Conservation (phyloP, 2,329 filamentous ascomycete genomes). For the Exserohilum turcica region DNA sequence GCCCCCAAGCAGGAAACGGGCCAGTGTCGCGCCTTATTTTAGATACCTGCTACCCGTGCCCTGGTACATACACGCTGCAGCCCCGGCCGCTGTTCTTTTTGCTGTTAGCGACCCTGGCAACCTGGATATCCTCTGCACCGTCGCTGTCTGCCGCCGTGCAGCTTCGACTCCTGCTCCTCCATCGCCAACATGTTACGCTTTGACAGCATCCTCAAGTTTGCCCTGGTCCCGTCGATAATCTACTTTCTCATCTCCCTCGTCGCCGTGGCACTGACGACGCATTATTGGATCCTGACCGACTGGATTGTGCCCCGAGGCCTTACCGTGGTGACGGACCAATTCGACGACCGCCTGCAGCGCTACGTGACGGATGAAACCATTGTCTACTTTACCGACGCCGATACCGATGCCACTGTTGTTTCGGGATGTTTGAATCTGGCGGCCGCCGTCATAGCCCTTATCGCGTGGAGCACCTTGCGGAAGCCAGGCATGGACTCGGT, state of each 20-base stretch:
- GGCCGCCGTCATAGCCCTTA: constrained; percentile 29
- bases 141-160: constrained; percentile 2
- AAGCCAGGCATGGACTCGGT: constrained; percentile 33
- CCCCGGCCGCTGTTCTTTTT: constrained; percentile 1
- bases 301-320: constrained; percentile 33
- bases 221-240: constrained; percentile 30
- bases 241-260: constrained; percentile 37
- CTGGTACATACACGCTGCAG: constrained; percentile 3
- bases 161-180: neutral
- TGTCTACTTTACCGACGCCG: constrained; percentile 30
- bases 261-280: constrained; percentile 34
- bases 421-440: constrained; percentile 34
- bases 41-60: constrained; percentile 19
- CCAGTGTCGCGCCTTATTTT: constrained; percentile 19
- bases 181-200: constrained; percentile 24
- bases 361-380: constrained; percentile 32
- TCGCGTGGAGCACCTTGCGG: constrained; percentile 33
- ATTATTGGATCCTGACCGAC: constrained; percentile 41
- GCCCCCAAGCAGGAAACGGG: constrained; percentile 14
- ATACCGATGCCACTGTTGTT: constrained; percentile 36
- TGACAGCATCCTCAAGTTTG: constrained; percentile 26
- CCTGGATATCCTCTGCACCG: constrained; percentile 9
- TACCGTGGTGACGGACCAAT: constrained; percentile 18
- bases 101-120: neutral
- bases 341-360: constrained; percentile 24